Evolutionary conservation across 23 red algal genomes (phyloP).

Genomic region (Pyropia yezoensis): DNA sequence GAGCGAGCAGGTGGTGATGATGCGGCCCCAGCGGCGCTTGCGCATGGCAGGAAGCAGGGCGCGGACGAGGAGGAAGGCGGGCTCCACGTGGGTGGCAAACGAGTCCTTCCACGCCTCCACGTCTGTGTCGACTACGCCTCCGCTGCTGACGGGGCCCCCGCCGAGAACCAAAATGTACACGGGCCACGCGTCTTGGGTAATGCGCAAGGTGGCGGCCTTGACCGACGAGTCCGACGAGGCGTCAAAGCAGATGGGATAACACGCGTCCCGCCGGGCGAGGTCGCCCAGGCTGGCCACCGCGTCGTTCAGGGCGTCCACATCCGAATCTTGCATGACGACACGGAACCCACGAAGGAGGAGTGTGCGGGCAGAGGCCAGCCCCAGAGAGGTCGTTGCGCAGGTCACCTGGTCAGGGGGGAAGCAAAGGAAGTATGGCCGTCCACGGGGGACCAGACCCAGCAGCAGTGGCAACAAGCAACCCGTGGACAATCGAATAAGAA

Average conservation of each 20-base stretch:
- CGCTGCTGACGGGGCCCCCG: slow-evolving; percentile 52
- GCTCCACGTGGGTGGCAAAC: slow-evolving; percentile 91
- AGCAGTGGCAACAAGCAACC: no score
- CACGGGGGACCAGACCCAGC: neutral
- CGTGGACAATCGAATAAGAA: no score
- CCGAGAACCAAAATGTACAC: slow-evolving; percentile 88
- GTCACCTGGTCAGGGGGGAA: slow-evolving; percentile 41
- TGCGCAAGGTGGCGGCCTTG: slow-evolving; percentile 54
- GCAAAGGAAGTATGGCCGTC: neutral
- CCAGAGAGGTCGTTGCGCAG: slow-evolving; percentile 78
- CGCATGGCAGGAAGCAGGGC: slow-evolving; percentile 83
- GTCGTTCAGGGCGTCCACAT: slow-evolving; percentile 62
- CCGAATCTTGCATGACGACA: slow-evolving; percentile 88
- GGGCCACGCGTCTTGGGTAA: slow-evolving; percentile 61
- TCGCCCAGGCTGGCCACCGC: slow-evolving; percentile 58
- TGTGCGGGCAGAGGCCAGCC: slow-evolving; percentile 76
- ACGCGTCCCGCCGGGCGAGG: slow-evolving; percentile 41
- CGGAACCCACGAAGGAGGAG: slow-evolving; percentile 83
- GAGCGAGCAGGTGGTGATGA: slow-evolving; percentile 93
- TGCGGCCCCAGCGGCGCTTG: slow-evolving; percentile 77
- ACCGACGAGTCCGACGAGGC: slow-evolving; percentile 55
- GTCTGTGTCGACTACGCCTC: slow-evolving; percentile 38
- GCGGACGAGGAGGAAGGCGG: slow-evolving; percentile 69
- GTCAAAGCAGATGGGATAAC: slow-evolving; percentile 98
- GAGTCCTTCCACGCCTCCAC: slow-evolving; percentile 74